Evolutionary conservation across 2,329 filamentous ascomycete genomes (phyloP).

Genomic region (Talaromyces sp.): DNA sequence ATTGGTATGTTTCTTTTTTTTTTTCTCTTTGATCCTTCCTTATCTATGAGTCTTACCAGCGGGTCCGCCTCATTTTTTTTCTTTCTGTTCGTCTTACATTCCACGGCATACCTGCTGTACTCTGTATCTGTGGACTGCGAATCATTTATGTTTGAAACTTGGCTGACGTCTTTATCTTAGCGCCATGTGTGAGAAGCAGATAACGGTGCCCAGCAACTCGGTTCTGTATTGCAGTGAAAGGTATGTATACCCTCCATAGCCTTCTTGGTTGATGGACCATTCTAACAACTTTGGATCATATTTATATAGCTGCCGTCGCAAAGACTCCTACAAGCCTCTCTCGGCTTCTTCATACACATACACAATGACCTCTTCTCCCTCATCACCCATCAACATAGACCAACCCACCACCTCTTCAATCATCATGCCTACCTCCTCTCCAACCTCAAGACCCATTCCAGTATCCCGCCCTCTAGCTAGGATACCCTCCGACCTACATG

Average conservation of each 20-base stretch:
- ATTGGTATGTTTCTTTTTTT: slow-evolving; percentile 42
- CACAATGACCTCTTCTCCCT: slow-evolving; percentile 25
- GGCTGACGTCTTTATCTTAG: slow-evolving; percentile 37
- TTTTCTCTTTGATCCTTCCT: slow-evolving; percentile 1
- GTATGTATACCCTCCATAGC: slow-evolving; percentile 44
- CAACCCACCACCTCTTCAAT: slow-evolving; percentile 20
- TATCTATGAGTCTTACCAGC: slow-evolving; percentile 6
- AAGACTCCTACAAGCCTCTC: slow-evolving; percentile 43
- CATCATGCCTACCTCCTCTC: slow-evolving; percentile 16
- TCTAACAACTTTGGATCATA: not conserved
- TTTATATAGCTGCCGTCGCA: slow-evolving; percentile 40
- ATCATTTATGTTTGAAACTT: not conserved
- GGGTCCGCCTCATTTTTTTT: slow-evolving; percentile 8
- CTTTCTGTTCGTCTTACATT: slow-evolving; percentile 13
- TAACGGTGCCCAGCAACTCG: slow-evolving; percentile 55
- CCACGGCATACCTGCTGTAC: slow-evolving; percentile 8
- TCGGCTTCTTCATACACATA: slow-evolving; percentile 34
- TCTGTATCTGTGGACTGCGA: not conserved
- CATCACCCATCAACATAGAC: slow-evolving; percentile 22
- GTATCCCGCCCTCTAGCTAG: slow-evolving; percentile 18
- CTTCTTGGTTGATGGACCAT: too few relatives aligned
- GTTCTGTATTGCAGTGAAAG: slow-evolving; percentile 62
- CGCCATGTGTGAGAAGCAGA: slow-evolving; percentile 62
- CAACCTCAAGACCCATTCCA: not conserved
- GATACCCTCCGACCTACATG: slow-evolving; percentile 38